Evolutionary conservation across 1,284 basidiomycete species (phyloP), one percentile per base, ranked within the genome.

Genomic region (Marasmius fiardii): DNA sequence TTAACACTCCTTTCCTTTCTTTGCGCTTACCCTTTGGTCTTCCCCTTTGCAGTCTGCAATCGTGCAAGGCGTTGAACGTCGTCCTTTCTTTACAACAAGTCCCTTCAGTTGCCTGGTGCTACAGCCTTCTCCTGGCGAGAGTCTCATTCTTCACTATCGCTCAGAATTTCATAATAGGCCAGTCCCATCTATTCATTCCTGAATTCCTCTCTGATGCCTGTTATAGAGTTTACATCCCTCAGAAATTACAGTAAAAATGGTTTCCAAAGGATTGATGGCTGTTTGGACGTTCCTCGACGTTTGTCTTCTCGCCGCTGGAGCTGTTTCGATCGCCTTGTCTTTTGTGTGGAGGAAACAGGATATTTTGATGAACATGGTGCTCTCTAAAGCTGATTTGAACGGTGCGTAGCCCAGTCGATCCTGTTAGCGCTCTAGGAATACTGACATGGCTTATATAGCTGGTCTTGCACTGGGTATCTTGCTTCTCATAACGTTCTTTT

Each of bases 261-360:
- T 86, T 65, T 88, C 89, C 60, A 84, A 77, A 68, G 80, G 72
- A 63, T 75, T 93, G 56, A 79, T 88, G 73, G 80, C 77, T 55
- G 75, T 80, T 60, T 93, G 90, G 86, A 80, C 76, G 44, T 80
- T 84, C 69, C 74, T 92, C 60, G 87, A 87, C 72, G 58, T 87
- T 58, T 78, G 76, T 61, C 81, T 93, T 54, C 77, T 93, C 41
- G 79, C 74, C n/a, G 82, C 87, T 6, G 90, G 87, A 39, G 72
- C 76, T 49, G 60, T 92, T 52, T 71, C 83, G 18, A 72, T 93
- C 58, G 78, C 77, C 45, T 73, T 92, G 51, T 89, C 90, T 18
- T 71, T 92, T 57, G 67, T 89, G 31, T 92, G 87, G 86, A 78
- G 82, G 49, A 72, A 75, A 48, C 76, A 81, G 7, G 78, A 88